These are phyloP conservation scores for Fusarium scirpi DNA, from an alignment of 2,329 filamentous ascomycete species.

Conservation along the genomic window DNA sequence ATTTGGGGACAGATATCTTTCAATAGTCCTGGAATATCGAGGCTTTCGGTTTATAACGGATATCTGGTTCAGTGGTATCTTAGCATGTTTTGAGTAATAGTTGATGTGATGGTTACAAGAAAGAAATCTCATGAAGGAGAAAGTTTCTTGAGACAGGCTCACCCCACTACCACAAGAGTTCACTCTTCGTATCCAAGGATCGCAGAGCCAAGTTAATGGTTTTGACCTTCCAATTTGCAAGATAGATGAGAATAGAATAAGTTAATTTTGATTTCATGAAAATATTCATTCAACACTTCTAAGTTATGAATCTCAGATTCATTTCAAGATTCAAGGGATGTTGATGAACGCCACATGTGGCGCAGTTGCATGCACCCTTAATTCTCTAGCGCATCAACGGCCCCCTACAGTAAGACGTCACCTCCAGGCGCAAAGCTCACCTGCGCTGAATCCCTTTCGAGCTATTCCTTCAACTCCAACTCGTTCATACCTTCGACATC, in stretches of 20 bases:
- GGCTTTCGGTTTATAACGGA: background rate
- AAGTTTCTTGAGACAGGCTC: constrained; percentile 16
- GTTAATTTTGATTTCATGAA: background rate
- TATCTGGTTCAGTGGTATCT: background rate
- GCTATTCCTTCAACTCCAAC: constrained; percentile 40
- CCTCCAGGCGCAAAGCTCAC: constrained; percentile 22
- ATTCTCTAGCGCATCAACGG: constrained; percentile 8
- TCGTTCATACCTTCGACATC: constrained; percentile 21
- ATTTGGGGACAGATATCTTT: background rate
- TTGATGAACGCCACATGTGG: constrained; percentile 33
- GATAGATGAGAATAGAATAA: too few species aligned
- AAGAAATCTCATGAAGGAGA: constrained; percentile 5
- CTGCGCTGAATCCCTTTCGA: constrained; percentile 7
- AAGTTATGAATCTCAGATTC: background rate
- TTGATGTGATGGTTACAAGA: background rate
- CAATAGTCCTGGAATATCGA: background rate
- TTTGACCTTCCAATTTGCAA: too few species aligned
- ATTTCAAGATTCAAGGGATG: background rate
- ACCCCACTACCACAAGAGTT: constrained; percentile 14
- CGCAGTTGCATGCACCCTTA: constrained; percentile 22
- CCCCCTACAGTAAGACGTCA: constrained; percentile 38
- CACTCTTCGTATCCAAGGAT: background rate
- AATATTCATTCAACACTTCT: background rate
- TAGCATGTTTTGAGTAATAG: background rate
- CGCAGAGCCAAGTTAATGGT: too few species aligned